Evolutionary conservation across 73 alveolate species (phyloP).

Genomic region (Uronychia binucleata): DNA sequence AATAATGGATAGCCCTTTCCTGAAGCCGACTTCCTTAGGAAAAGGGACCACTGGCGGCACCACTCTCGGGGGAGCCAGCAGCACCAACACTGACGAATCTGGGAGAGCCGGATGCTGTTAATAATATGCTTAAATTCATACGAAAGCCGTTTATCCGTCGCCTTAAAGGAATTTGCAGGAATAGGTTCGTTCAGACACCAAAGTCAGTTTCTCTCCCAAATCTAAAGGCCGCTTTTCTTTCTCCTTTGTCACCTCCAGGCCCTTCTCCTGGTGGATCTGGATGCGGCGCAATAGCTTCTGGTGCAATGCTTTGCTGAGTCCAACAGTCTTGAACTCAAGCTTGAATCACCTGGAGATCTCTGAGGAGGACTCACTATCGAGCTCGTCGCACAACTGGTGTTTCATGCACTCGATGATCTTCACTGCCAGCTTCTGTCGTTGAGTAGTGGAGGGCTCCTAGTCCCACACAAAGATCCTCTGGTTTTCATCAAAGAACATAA

Average conservation of each 20-base stretch:
- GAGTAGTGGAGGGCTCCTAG: neutral
- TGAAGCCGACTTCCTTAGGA: neutral
- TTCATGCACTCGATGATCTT: neutral
- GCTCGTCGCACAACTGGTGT: neutral
- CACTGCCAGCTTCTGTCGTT: neutral
- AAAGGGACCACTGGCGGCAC: neutral
- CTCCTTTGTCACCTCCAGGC: neutral
- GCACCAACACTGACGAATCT: neutral
- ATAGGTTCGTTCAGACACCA: neutral
- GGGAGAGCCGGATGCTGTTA: neutral
- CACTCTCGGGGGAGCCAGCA: neutral
- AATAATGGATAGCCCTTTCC: conserved; percentile 20
- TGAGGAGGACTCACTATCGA: neutral
- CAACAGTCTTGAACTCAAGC: neutral
- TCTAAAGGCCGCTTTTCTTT: neutral
- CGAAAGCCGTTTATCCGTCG: neutral
- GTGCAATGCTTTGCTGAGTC: neutral
- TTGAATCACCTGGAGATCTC: neutral
- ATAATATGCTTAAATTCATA: neutral
- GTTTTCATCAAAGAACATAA: neutral
- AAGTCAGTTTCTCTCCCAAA: too few species aligned
- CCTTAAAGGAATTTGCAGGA: neutral
- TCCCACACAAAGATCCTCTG: neutral
- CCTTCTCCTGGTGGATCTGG: neutral
- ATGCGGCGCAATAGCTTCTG: neutral